Evolutionary conservation across 2,329 filamentous ascomycete species (phyloP).

Genomic region (Uncinocarpus reesii): DNA sequence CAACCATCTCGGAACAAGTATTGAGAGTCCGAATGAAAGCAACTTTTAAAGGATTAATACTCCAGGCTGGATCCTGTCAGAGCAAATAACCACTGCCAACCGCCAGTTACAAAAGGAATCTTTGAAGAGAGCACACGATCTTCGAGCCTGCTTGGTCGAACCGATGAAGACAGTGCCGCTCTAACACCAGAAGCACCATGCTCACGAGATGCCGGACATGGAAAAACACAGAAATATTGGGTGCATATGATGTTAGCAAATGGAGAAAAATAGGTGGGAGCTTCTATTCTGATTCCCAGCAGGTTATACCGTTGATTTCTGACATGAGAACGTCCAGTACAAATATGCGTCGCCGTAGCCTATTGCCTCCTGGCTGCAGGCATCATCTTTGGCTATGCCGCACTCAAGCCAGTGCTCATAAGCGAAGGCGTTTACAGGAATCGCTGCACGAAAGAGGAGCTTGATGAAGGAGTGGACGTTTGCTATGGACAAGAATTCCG

Average conservation of each 20-base stretch:
- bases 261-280: conserved; percentile 44
- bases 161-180: no score
- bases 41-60: no score
- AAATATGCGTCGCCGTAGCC: conserved; percentile 57
- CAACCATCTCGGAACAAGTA: no score
- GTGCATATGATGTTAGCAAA: conserved; percentile 46
- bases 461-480: conserved; percentile 41
- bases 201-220: conserved; percentile 2
- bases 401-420: conserved; percentile 70
- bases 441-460: conserved; percentile 47
- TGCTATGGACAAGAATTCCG: conserved; percentile 51
- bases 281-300: not conserved
- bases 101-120: no score
- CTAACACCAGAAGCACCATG: not conserved
- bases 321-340: conserved; percentile 40
- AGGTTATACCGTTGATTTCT: not conserved
- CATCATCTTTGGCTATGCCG: conserved; percentile 74
- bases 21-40: no score
- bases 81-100: no score
- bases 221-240: conserved; percentile 23
- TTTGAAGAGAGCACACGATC: no score
- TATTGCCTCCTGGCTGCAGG: conserved; percentile 71
- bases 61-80: no score
- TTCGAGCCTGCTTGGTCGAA: no score
- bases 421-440: conserved; percentile 60